These are phyloP conservation scores for Blastosporella zonata DNA, from an alignment of 1,284 basidiomycete genomes.

Conservation along the genomic window DNA sequence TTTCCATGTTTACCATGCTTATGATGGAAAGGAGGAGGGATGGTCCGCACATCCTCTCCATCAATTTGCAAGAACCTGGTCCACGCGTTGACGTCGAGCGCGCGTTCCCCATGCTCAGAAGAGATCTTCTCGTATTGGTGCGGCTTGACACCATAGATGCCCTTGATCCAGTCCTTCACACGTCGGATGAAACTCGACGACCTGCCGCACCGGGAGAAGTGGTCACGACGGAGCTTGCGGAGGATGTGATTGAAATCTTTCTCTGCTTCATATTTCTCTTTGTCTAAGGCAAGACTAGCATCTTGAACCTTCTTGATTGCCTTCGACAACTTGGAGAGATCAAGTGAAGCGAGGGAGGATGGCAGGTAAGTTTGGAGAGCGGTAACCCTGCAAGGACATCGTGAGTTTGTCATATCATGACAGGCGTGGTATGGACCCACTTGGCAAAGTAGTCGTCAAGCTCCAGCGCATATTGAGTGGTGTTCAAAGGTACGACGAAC, in stretches of 20 bases:
- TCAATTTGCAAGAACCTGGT: slow-evolving; percentile 26
- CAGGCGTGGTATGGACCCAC: slow-evolving; percentile 31
- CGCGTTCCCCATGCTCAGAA: slow-evolving; percentile 7
- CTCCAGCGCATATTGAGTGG: slow-evolving; percentile 71
- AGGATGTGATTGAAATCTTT: slow-evolving; percentile 39
- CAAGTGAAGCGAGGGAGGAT: slow-evolving; percentile 26
- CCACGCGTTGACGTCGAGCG: slow-evolving; percentile 24
- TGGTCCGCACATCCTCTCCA: slow-evolving; percentile 14
- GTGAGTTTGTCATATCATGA: too few species aligned
- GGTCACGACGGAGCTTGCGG: slow-evolving; percentile 28
- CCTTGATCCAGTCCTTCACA: slow-evolving; percentile 29
- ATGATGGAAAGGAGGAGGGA: neutral
- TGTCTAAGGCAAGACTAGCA: slow-evolving; percentile 55
- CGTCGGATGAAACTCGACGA: slow-evolving; percentile 20
- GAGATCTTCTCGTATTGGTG: slow-evolving; percentile 16
- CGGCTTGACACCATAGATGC: slow-evolving; percentile 30
- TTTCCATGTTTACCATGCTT: neutral
- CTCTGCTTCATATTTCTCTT: slow-evolving; percentile 46
- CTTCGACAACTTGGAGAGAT: slow-evolving; percentile 45
- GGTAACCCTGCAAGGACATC: slow-evolving; percentile 42
- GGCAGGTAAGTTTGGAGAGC: slow-evolving; percentile 31
- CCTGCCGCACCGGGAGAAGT: slow-evolving; percentile 20
- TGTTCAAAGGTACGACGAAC: slow-evolving; percentile 68
- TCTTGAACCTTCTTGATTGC: slow-evolving; percentile 50
- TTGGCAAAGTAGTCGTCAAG: slow-evolving; percentile 57